Conservation (phyloP, 495 filamentous ascomycete genomes). For the Pyrenopolyporus hunteri region DNA sequence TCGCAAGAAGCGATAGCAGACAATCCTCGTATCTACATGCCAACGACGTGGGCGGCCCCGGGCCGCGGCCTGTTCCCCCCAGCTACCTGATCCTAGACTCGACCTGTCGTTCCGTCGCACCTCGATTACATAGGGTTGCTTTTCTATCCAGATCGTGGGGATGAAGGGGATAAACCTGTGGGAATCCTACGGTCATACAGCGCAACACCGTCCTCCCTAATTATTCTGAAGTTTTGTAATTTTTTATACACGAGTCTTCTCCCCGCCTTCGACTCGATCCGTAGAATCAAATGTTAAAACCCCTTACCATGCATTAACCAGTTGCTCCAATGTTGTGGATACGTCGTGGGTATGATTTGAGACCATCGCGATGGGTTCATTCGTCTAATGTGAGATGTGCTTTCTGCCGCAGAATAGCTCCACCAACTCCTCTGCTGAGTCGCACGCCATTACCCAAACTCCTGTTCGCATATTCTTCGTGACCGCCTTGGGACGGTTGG, state of each 20-base stretch:
- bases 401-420: conserved; percentile 22
- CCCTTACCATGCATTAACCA: conserved; percentile 13
- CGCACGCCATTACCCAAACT: conserved; percentile 8
- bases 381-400: conserved; percentile 9
- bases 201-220: conserved; percentile 3
- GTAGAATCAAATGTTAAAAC: not conserved
- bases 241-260: conserved; percentile 34
- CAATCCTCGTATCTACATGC: conserved; percentile 22
- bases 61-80: not conserved
- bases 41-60: too few species aligned
- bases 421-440: conserved; percentile 26
- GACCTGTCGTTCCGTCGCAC: conserved; percentile 1
- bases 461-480: not conserved
- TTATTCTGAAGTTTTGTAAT: conserved; percentile 27
- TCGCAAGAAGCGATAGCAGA: conserved; percentile 8
- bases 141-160: conserved; percentile 2
- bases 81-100: not conserved
- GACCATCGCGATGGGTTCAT: conserved; percentile 17
- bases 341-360: conserved; percentile 3
- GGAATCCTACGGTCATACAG: not conserved
- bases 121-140: not conserved
- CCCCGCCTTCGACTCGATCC: conserved; percentile 6
- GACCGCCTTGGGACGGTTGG: not conserved
- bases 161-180: conserved; percentile 1
- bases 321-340: conserved; percentile 4